phyloP scores from a whole-genome alignment of 768 basidiomycete genomes.

The Boletus pseudo-olivaceus region DNA sequence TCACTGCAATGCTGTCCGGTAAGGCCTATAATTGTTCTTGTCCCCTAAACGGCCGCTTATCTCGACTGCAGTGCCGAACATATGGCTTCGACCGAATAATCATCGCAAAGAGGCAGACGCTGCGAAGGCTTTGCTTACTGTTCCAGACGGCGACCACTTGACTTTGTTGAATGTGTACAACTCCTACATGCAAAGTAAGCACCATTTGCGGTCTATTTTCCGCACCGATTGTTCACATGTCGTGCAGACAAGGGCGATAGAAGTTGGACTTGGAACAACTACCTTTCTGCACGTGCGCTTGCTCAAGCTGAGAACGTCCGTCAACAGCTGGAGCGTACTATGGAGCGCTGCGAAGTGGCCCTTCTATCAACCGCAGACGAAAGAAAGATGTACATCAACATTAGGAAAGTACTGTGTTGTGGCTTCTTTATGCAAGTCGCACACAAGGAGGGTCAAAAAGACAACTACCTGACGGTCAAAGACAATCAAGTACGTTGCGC shows the following conservation, averaged over 20 bases:
- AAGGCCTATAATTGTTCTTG: slow-evolving; percentile 14
- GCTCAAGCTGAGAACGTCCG: slow-evolving; percentile 93
- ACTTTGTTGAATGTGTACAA: slow-evolving; percentile 96
- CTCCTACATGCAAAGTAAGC: slow-evolving; percentile 78
- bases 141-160: slow-evolving; percentile 96
- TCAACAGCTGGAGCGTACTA: slow-evolving; percentile 78
- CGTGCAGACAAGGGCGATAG: slow-evolving; percentile 65
- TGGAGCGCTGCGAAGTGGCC: slow-evolving; percentile 88
- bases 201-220: not conserved
- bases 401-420: slow-evolving; percentile 80
- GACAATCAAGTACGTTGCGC: slow-evolving; percentile 73
- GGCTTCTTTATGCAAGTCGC: slow-evolving; percentile 99
- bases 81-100: slow-evolving; percentile 91
- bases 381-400: slow-evolving; percentile 65
- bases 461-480: slow-evolving; percentile 86
- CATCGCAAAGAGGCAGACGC: slow-evolving; percentile 88
- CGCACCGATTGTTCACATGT: not conserved
- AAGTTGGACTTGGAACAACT: slow-evolving; percentile 91
- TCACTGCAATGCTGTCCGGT: slow-evolving; percentile 97
- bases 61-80: slow-evolving; percentile 62
- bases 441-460: slow-evolving; percentile 90
- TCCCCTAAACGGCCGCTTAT: not conserved
- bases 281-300: slow-evolving; percentile 77
- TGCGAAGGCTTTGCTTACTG: slow-evolving; percentile 82
- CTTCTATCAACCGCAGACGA: slow-evolving; percentile 66